Conservation (phyloP, 768 basidiomycete genomes). For the Russula sp. region DNA sequence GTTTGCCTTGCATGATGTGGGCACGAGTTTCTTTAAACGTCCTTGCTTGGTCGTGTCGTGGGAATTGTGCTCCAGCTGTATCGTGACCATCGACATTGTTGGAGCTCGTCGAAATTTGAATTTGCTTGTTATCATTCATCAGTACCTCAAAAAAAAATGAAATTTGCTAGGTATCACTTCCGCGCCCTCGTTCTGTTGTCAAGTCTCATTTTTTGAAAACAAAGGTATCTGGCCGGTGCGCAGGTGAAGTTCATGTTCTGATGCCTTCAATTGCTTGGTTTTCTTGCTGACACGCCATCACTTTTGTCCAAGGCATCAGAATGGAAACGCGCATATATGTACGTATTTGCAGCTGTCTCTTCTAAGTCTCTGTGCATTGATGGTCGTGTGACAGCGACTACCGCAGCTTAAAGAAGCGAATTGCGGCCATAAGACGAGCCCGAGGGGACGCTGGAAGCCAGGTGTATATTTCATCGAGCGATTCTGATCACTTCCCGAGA, state of each 20-base stretch:
- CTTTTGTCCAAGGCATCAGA: slow-evolving; percentile 23
- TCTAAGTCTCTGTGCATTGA: neutral
- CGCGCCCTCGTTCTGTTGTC: neutral
- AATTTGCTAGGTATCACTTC: slow-evolving; percentile 28
- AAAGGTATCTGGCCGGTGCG: slow-evolving; percentile 28
- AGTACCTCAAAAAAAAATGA: slow-evolving; percentile 18
- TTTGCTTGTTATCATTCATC: too few species aligned
- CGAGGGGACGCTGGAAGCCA: slow-evolving; percentile 1
- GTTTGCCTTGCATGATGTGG: too few species aligned
- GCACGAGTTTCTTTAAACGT: too few species aligned
- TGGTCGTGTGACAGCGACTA: slow-evolving; percentile 28
- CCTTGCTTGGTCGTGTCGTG: too few species aligned
- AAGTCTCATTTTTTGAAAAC: neutral
- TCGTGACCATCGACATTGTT: too few species aligned
- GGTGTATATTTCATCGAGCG: neutral
- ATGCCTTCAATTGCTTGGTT: neutral
- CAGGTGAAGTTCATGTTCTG: slow-evolving; percentile 16
- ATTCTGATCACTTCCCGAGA: neutral
- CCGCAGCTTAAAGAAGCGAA: slow-evolving; percentile 28
- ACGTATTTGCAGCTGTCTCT: neutral
- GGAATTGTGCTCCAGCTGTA: too few species aligned
- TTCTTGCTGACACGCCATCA: neutral
- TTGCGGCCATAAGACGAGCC: slow-evolving; percentile 16
- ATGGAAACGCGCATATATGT: slow-evolving; percentile 32
- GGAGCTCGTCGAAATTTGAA: too few species aligned